Evolutionary conservation across 805 yeast species (phyloP).

Genomic region (Middelhovenomyces tepae): DNA sequence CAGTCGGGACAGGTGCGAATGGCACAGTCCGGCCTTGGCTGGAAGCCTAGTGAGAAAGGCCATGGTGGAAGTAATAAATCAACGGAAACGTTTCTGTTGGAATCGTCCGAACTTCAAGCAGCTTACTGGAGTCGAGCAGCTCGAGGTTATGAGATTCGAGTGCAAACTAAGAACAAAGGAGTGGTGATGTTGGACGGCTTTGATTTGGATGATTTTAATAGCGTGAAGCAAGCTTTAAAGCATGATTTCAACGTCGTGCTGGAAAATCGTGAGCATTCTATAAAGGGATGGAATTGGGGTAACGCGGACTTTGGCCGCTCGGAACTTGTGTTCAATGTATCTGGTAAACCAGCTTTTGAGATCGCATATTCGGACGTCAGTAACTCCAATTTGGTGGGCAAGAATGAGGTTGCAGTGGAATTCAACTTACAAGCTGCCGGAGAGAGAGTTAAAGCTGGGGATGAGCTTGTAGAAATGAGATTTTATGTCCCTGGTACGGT

Average conservation of each 20-base stretch:
- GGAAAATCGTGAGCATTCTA: conserved; percentile 81
- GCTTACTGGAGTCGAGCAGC: conserved; percentile 91
- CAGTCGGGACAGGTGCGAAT: conserved; percentile 84
- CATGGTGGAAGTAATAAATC: conserved; percentile 35
- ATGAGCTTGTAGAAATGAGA: conserved; percentile 90
- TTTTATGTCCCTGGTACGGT: conserved; percentile 88
- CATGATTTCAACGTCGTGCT: conserved; percentile 62
- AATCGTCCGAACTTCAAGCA: conserved; percentile 74
- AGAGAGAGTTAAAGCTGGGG: conserved; percentile 66
- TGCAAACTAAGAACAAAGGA: conserved; percentile 82
- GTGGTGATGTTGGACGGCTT: conserved; percentile 88
- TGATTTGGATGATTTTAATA: conserved; percentile 67
- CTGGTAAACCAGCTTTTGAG: conserved; percentile 86
- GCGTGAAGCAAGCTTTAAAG: conserved; percentile 75
- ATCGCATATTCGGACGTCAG: conserved; percentile 72
- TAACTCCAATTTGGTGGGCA: conserved; percentile 84
- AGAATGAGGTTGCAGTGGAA: conserved; percentile 89
- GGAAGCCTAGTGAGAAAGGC: conserved; percentile 62
- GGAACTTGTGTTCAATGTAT: conserved; percentile 77
- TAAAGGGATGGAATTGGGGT: conserved; percentile 99
- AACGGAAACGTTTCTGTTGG: conserved; percentile 72
- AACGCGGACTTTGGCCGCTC: conserved; percentile 84
- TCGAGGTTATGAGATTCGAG: conserved; percentile 79
- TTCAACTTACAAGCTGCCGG: conserved; percentile 48
- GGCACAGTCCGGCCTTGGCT: conserved; percentile 95